Evolutionary conservation across 2,329 filamentous ascomycete genomes (phyloP).

Genomic region (Thermothelomyces thermophilus): DNA sequence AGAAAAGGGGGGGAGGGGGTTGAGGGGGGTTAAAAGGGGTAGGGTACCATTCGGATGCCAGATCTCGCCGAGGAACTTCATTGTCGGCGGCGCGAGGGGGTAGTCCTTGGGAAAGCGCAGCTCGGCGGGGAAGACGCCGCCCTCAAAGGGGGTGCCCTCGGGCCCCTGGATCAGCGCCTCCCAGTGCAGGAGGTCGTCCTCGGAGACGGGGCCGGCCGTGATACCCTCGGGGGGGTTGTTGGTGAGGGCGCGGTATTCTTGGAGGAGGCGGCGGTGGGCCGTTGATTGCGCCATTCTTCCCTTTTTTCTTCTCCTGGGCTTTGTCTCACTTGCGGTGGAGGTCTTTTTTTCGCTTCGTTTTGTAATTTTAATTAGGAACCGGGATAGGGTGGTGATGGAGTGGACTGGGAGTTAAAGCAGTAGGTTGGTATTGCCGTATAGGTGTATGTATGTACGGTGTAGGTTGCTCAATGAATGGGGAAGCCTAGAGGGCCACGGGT

Average conservation of each 20-base stretch:
- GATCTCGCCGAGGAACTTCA: constrained; percentile 90
- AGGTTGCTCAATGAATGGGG: too few relatives aligned
- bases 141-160: constrained; percentile 92
- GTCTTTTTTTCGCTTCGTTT: background rate
- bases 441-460: too few relatives aligned
- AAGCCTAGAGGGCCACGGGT: too few relatives aligned
- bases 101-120: constrained; percentile 95
- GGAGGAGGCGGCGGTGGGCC: constrained; percentile 75
- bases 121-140: constrained; percentile 90
- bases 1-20: background rate
- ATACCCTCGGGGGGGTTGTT: constrained; percentile 97
- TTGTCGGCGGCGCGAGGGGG: constrained; percentile 88
- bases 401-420: too few relatives aligned
- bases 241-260: constrained; percentile 91
- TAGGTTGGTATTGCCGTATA: too few relatives aligned
- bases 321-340: background rate
- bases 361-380: too few relatives aligned
- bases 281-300: constrained; percentile 55
- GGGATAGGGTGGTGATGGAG: too few relatives aligned
- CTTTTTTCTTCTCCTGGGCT: background rate
- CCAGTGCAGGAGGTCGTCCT: constrained; percentile 95
- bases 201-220: constrained; percentile 83
- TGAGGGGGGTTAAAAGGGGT: background rate
- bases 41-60: constrained; percentile 88
- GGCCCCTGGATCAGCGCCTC: constrained; percentile 94